Evolutionary conservation across 2,329 filamentous ascomycete genomes (phyloP), one percentile per base, ranked within the genome.

Genomic region (Amesomyces nigricolor): DNA sequence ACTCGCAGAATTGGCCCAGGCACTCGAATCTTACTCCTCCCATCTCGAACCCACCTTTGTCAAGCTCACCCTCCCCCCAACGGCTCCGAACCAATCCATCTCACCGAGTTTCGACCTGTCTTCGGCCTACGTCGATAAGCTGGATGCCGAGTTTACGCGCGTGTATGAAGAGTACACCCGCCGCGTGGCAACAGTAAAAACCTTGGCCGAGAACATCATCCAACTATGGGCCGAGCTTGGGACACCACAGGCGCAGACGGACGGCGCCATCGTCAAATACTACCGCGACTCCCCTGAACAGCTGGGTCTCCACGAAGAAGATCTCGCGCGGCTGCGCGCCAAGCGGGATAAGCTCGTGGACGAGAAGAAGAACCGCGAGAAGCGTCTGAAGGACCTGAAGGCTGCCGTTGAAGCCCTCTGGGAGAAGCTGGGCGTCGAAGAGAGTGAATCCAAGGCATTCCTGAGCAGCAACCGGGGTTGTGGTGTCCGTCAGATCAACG

Each of bases 131-230:
- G 88, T 96, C 51, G 83, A 88, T 59, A 85, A 86, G 55, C 81
- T 99, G 17, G 92, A 99, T 68, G 79, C 81, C 52, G 94, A 99
- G 71, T 99, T 97, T 68, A 90, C 89, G 10, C 84, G 91, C 58
- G 89, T 99, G 17, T 97, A 97, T 71, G 91, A 97, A 66, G 95
- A 99, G 74, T 99, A 97, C 72, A 90, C 86, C 43, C 87, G 85
- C 62, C 88, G 94, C 47, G 78, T 96, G 44, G 80, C 81, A 30
- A 83, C 82, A 0, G 91, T 97, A 13, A 84, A 89, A 70, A 73
- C 83, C 17, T 72, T 89, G 3, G 85, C 84, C 40, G 88, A 96
- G 65, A 85, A 94, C 59, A 92, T 96, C 57, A 94, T 99, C 65
- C 88, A 90, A 64, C 80, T 99, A 0, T 99, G 94, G 91, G 92